A percentile compares a stretch with the other conserved stretches of the same genome.
Evolutionary conservation across 441 rosid genomes (phyloP).

Genomic region (Erodium trifolium): DNA sequence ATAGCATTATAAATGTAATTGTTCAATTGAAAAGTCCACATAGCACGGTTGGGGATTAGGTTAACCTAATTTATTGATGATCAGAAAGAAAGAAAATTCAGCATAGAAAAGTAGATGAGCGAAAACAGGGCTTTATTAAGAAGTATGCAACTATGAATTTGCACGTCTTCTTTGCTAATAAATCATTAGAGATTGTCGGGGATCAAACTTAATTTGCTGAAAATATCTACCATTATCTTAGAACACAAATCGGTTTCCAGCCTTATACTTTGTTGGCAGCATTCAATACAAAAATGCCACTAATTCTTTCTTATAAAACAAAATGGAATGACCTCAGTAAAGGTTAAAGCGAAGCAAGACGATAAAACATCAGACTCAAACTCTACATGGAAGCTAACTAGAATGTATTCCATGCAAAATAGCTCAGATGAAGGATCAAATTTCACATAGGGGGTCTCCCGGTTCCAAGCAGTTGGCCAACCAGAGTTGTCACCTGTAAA

Average conservation of each 20-base stretch:
- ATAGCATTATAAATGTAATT: too few species aligned
- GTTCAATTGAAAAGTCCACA: too few species aligned
- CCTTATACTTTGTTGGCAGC: not conserved
- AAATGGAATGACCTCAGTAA: not conserved
- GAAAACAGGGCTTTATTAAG: not conserved
- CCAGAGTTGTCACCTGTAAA: slow-evolving; percentile 62
- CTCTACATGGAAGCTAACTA: not conserved
- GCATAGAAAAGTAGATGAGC: not conserved
- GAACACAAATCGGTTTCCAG: not conserved
- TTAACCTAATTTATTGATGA: too few species aligned
- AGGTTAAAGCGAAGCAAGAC: not conserved
- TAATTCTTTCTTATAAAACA: slow-evolving; percentile 14
- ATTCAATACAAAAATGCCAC: not conserved
- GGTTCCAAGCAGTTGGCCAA: slow-evolving; percentile 80
- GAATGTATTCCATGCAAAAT: slow-evolving; percentile 8
- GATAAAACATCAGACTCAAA: slow-evolving; percentile 4
- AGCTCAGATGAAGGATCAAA: not conserved
- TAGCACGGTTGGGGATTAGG: too few species aligned
- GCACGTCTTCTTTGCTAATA: not conserved
- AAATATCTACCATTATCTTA: not conserved
- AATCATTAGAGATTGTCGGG: not conserved
- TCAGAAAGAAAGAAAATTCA: too few species aligned
- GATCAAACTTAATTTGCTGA: not conserved
- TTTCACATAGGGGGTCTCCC: slow-evolving; percentile 69
- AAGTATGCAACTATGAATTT: not conserved